Conservation (phyloP, 345 rosid species). For the Arabis hirsuta region DNA sequence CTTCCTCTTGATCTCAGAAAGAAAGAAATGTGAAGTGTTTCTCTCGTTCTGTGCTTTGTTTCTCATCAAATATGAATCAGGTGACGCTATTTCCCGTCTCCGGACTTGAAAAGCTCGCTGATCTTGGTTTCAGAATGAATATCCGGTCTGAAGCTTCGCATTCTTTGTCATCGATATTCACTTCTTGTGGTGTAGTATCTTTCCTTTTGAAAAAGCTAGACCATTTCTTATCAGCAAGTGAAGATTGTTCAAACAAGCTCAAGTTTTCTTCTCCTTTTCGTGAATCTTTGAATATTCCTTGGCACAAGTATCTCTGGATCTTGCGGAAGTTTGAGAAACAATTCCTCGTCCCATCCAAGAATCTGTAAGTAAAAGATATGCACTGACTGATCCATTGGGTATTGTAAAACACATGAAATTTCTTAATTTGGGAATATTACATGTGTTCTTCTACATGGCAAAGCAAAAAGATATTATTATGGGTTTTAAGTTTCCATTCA, state of each 20-base stretch:
- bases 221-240: conserved; percentile 52
- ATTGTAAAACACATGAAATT: not conserved
- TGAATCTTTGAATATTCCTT: conserved; percentile 51
- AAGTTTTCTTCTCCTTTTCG: conserved; percentile 53
- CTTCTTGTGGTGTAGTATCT: conserved; percentile 50
- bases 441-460: no score
- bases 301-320: conserved; percentile 71
- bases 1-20: conserved; percentile 82
- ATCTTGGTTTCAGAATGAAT: conserved; percentile 83
- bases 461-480: no score
- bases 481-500: no score
- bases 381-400: no score
- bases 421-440: no score
- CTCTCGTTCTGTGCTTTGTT: conserved; percentile 52
- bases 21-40: conserved; percentile 61
- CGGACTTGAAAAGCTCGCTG: conserved; percentile 45
- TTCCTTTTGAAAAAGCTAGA: conserved; percentile 70
- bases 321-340: conserved; percentile 71
- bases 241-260: conserved; percentile 51
- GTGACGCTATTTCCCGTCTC: conserved; percentile 50
- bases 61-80: conserved; percentile 48
- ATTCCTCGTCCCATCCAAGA: conserved; percentile 78
- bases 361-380: no score
- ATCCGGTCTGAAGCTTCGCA: conserved; percentile 66
- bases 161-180: conserved; percentile 39